Conservation (phyloP, 345 rosid species). For the Lagerstroemia speciosa region DNA sequence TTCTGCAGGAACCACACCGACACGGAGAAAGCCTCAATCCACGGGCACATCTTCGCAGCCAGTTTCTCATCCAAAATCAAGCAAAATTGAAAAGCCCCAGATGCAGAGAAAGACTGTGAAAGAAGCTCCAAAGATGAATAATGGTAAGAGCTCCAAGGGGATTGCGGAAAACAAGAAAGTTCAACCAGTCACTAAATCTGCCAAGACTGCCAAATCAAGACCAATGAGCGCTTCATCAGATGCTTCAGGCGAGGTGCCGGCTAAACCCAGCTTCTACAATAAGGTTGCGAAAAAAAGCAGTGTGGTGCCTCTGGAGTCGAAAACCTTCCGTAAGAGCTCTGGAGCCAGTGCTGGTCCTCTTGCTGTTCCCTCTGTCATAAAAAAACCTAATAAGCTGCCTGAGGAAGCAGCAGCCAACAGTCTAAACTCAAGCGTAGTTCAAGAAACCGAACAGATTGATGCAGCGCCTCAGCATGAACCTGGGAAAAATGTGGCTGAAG, state of each 20-base stretch:
- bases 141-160: slow-evolving; percentile 18
- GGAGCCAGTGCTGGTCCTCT: slow-evolving; percentile 18
- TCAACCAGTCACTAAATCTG: slow-evolving; percentile 20
- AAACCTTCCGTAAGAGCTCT: slow-evolving; percentile 44
- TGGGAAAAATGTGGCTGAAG: slow-evolving; percentile 14
- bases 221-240: slow-evolving; percentile 22
- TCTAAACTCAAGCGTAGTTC: slow-evolving; percentile 20
- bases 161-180: slow-evolving; percentile 24
- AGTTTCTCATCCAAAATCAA: slow-evolving; percentile 24
- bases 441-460: slow-evolving; percentile 20
- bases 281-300: slow-evolving; percentile 52
- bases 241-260: slow-evolving; percentile 20
- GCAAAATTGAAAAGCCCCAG: slow-evolving; percentile 32
- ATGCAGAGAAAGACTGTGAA: slow-evolving; percentile 21
- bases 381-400: slow-evolving; percentile 15
- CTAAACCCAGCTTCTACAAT: slow-evolving; percentile 40
- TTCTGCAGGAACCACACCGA: slow-evolving; percentile 29
- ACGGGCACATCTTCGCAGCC: slow-evolving; percentile 18
- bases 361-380: slow-evolving; percentile 15
- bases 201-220: slow-evolving; percentile 29
- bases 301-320: slow-evolving; percentile 50
- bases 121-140: slow-evolving; percentile 14
- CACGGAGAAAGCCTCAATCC: slow-evolving; percentile 31
- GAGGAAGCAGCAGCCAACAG: slow-evolving; percentile 22
- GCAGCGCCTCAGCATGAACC: slow-evolving; percentile 23